These are phyloP conservation scores for Botrytis cinerea DNA, from an alignment of 2,329 filamentous ascomycete species.

Conservation along the genomic window DNA sequence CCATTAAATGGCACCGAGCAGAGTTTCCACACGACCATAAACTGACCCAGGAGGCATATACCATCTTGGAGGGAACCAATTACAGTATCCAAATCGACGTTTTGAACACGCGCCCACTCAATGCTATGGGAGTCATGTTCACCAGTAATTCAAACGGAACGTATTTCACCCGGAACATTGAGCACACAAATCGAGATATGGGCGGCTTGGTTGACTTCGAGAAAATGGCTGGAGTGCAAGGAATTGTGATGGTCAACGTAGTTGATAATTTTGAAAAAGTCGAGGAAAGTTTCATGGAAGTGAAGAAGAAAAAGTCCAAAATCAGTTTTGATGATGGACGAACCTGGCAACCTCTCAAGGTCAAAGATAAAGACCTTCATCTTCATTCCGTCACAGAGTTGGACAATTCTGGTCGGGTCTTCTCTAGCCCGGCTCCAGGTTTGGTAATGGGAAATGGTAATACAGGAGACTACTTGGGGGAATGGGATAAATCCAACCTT, in stretches of 20 bases:
- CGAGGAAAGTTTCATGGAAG: slow-evolving; percentile 49
- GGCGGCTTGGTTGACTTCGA: slow-evolving; percentile 89
- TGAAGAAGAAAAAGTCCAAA: slow-evolving; percentile 72
- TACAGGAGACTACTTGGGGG: slow-evolving; percentile 70
- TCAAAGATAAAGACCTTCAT: slow-evolving; percentile 68
- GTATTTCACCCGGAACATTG: slow-evolving; percentile 88
- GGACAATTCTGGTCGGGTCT: slow-evolving; percentile 80
- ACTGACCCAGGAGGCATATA: slow-evolving; percentile 83
- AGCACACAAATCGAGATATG: slow-evolving; percentile 84
- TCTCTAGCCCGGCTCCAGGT: slow-evolving; percentile 90
- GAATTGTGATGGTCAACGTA: slow-evolving; percentile 85
- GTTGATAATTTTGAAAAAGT: slow-evolving; percentile 85
- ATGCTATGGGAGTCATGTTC: slow-evolving; percentile 83
- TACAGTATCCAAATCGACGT: slow-evolving; percentile 98
- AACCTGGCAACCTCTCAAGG: slow-evolving; percentile 74
- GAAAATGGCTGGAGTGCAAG: slow-evolving; percentile 87
- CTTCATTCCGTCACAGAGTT: slow-evolving; percentile 90
- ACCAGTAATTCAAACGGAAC: slow-evolving; percentile 98
- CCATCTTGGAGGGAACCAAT: slow-evolving; percentile 91
- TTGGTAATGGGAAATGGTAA: slow-evolving; percentile 95
- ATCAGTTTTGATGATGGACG: slow-evolving; percentile 97
- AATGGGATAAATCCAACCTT: slow-evolving; percentile 73
- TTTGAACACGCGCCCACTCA: slow-evolving; percentile 65
- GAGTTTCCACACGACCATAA: slow-evolving; percentile 83
- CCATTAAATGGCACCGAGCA: slow-evolving; percentile 84